Conservation (phyloP, 441 rosid species). For the Gossypium trilobum region DNA sequence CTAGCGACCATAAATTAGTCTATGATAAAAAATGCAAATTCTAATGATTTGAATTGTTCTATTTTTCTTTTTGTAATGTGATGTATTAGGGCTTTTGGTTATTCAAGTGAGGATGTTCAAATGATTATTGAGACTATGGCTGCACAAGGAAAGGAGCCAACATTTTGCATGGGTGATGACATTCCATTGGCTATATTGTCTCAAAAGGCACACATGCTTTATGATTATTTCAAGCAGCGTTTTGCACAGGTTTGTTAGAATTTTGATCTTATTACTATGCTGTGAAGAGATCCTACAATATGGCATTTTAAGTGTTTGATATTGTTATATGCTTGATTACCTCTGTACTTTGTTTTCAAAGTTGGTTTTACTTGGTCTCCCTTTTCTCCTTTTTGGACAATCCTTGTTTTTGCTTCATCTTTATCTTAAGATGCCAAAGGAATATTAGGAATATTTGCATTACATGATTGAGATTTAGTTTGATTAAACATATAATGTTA, state of each 20-base stretch:
- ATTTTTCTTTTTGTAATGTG: conserved; percentile 16
- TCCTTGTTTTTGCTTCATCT: background rate
- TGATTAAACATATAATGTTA: background rate
- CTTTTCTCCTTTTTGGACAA: background rate
- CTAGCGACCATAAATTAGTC: background rate
- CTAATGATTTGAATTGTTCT: conserved; percentile 15
- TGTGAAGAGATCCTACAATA: background rate
- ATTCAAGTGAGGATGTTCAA: conserved; percentile 98
- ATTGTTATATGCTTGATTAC: conserved; percentile 5
- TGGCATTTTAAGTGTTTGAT: background rate
- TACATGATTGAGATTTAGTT: conserved; percentile 1
- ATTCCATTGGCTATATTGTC: conserved; percentile 78
- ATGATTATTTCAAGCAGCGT: conserved; percentile 95
- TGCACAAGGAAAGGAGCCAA: conserved; percentile 94
- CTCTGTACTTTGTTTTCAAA: background rate
- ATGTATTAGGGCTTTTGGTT: conserved; percentile 80
- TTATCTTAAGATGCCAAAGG: background rate
- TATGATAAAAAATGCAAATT: background rate
- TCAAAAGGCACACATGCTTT: conserved; percentile 84
- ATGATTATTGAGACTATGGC: conserved; percentile 98
- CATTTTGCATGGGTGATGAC: conserved; percentile 96
- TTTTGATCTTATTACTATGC: background rate
- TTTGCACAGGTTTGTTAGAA: conserved; percentile 80
- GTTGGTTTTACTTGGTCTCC: background rate
- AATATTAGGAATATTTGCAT: background rate